A percentile compares a stretch with the other conserved stretches of the same genome.
Conservation (phyloP, 1,284 basidiomycete genomes). For the Ceratobasidium sp. region DNA sequence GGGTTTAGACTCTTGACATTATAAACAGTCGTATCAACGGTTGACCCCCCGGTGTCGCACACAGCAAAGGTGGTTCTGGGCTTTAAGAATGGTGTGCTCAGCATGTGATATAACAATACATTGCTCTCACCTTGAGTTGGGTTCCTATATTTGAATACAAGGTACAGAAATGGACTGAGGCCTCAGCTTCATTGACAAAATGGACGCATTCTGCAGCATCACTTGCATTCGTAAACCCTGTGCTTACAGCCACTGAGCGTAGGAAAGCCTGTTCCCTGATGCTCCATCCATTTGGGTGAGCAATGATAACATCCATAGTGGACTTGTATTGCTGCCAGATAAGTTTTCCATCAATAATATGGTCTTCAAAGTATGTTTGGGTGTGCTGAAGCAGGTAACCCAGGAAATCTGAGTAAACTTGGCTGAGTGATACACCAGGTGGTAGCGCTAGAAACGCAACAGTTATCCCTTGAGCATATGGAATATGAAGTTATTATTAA, state of each 20-base stretch:
- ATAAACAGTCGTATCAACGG: slow-evolving; percentile 42
- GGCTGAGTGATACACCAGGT: neutral
- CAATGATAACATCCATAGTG: slow-evolving; percentile 30
- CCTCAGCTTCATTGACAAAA: slow-evolving; percentile 42
- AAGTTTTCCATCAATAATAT: slow-evolving; percentile 14
- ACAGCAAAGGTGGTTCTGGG: slow-evolving; percentile 37
- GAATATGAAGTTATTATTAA: too few species aligned
- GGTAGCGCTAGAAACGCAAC: neutral
- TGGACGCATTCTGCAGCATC: slow-evolving; percentile 10
- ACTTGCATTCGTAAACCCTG: neutral
- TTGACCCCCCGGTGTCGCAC: slow-evolving; percentile 43
- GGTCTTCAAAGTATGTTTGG: slow-evolving; percentile 23
- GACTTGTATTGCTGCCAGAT: slow-evolving; percentile 14
- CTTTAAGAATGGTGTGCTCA: neutral
- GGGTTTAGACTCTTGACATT: slow-evolving; percentile 20
- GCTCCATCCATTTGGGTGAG: slow-evolving; percentile 40
- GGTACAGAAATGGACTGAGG: slow-evolving; percentile 40
- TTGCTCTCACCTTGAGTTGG: slow-evolving; percentile 21
- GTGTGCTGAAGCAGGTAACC: slow-evolving; percentile 21
- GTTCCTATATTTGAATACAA: slow-evolving; percentile 2
- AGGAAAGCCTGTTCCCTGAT: slow-evolving; percentile 33
- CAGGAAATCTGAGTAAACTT: neutral
- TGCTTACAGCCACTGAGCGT: slow-evolving; percentile 17
- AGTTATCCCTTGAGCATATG: too few species aligned
- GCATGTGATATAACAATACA: neutral